phyloP scores from a whole-genome alignment of 2,329 filamentous ascomycete genomes.

The Phialophora tarda region DNA sequence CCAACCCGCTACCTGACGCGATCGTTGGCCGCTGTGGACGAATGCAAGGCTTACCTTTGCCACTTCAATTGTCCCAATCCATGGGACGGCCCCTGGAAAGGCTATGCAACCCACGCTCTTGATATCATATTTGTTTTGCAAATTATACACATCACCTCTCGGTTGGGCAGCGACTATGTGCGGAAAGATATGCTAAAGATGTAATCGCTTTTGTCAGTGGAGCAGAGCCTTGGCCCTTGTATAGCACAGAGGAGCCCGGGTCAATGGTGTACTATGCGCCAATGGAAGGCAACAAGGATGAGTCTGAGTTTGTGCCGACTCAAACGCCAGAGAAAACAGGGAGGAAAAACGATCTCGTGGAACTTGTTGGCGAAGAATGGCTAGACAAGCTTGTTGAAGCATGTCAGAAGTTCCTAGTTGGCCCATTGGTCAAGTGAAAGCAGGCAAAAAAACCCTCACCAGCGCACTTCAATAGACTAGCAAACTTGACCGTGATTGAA shows the following conservation, averaged over 20 bases:
- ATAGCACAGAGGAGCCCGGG: no score
- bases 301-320: conserved; percentile 41
- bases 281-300: no score
- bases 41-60: background rate
- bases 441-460: no score
- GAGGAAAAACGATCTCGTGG: conserved; percentile 8
- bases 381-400: conserved; percentile 14
- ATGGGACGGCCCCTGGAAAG: background rate
- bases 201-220: background rate
- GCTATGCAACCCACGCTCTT: background rate
- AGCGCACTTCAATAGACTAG: no score
- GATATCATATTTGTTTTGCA: conserved; percentile 3
- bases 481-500: no score
- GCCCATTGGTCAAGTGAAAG: conserved; percentile 12
- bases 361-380: conserved; percentile 10
- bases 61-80: conserved; percentile 4
- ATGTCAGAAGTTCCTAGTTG: conserved; percentile 12
- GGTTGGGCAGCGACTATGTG: background rate
- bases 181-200: background rate
- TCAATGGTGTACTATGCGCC: no score
- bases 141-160: background rate
- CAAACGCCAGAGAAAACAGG: background rate
- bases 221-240: no score
- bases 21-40: background rate
- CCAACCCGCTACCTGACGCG: background rate